phyloP scores from a whole-genome alignment of 176 grass and related monocot species.

The Bonia amplexicaulis region DNA sequence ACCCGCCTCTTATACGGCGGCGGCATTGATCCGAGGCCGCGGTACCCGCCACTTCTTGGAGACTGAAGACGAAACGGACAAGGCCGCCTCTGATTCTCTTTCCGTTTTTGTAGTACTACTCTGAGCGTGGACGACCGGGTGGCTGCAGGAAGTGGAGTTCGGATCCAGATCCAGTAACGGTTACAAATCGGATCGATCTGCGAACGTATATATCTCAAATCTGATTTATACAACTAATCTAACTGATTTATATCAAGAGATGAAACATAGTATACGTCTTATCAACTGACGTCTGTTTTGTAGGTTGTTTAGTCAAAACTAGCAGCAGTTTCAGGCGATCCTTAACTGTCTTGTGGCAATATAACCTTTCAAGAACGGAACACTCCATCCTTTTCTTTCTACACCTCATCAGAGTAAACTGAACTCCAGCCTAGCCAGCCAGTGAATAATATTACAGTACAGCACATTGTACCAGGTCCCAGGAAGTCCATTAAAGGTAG shows the following conservation, averaged over 20 bases:
- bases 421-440: background rate
- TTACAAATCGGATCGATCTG: background rate
- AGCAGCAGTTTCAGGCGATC: background rate
- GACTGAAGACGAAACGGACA: too few relatives aligned
- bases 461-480: background rate
- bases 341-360: background rate
- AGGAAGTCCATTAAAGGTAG: background rate
- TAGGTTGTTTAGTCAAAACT: background rate
- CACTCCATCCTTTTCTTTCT: background rate
- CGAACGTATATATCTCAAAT: background rate
- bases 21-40: too few relatives aligned
- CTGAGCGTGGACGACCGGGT: too few relatives aligned
- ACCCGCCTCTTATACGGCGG: too few relatives aligned
- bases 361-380: background rate
- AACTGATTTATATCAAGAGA: background rate
- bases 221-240: background rate
- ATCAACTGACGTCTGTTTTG: background rate
- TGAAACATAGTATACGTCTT: background rate
- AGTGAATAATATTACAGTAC: background rate
- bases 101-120: too few relatives aligned
- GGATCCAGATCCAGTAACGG: background rate
- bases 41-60: too few relatives aligned
- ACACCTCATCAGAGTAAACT: background rate
- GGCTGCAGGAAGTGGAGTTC: too few relatives aligned
- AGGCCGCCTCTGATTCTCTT: too few relatives aligned